Conservation (phyloP, 352 stramenopile genomes). For the Phytopythium aichiense region DNA sequence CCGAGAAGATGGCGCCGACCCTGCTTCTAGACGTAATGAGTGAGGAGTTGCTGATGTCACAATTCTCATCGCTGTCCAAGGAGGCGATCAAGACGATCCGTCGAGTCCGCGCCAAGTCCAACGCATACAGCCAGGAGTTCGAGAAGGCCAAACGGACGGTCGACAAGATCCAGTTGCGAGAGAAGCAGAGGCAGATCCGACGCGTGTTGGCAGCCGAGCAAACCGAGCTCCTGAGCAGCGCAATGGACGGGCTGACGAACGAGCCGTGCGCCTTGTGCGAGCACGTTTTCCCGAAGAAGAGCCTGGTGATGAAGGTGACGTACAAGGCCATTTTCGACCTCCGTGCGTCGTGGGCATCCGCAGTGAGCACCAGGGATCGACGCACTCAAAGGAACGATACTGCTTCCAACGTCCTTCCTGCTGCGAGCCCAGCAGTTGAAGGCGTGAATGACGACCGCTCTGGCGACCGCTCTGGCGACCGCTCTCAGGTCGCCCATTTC, state of each 20-base stretch:
- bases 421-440: background rate
- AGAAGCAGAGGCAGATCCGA: constrained; percentile 32
- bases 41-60: constrained; percentile 36
- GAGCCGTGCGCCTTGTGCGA: constrained; percentile 55
- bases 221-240: constrained; percentile 40
- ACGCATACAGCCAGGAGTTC: constrained; percentile 53
- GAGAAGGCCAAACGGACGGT: constrained; percentile 42
- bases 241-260: constrained; percentile 46
- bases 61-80: constrained; percentile 49
- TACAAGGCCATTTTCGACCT: constrained; percentile 66
- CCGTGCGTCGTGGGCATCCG: constrained; percentile 30
- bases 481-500: constrained; percentile 37
- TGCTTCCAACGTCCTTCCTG: background rate
- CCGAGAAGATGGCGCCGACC: constrained; percentile 6
- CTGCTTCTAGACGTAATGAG: constrained; percentile 57
- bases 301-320: constrained; percentile 47
- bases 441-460: constrained; percentile 6
- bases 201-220: constrained; percentile 33
- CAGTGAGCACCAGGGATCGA: background rate
- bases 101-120: constrained; percentile 54
- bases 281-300: constrained; percentile 54
- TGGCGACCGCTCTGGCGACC: constrained; percentile 9
- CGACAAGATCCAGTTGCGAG: constrained; percentile 45
- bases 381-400: background rate
- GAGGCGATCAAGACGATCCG: constrained; percentile 51